A percentile compares a stretch with the other conserved stretches of the same genome.
Conservation (phyloP, 2,329 filamentous ascomycete genomes). For the Exophiala dermatitidis region DNA sequence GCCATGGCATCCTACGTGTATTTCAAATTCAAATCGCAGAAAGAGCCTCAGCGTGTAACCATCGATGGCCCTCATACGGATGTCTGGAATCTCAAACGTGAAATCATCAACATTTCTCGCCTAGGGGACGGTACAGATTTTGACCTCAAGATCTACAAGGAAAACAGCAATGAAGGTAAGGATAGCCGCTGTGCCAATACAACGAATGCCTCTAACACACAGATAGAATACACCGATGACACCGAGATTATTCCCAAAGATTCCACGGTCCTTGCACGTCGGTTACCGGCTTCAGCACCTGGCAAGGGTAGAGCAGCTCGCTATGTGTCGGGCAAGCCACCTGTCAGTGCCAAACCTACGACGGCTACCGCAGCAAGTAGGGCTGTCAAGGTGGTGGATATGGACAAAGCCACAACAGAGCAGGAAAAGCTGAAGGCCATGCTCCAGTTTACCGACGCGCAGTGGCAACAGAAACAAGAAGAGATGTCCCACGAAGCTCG, state of each 20-base stretch:
- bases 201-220: slow-evolving; percentile 28
- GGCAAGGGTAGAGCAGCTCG: slow-evolving; percentile 86
- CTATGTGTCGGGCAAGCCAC: slow-evolving; percentile 95
- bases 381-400: slow-evolving; percentile 39
- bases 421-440: slow-evolving; percentile 91
- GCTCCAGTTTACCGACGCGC: slow-evolving; percentile 79
- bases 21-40: slow-evolving; percentile 99
- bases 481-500: slow-evolving; percentile 64
- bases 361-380: slow-evolving; percentile 39
- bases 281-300: slow-evolving; percentile 73
- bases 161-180: slow-evolving; percentile 82
- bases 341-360: slow-evolving; percentile 66
- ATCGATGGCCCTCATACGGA: slow-evolving; percentile 98
- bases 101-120: slow-evolving; percentile 91
- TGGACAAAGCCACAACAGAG: slow-evolving; percentile 77
- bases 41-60: slow-evolving; percentile 85
- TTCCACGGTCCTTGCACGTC: slow-evolving; percentile 82
- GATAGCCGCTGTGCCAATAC: slow-evolving; percentile 24
- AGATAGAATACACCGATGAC: slow-evolving; percentile 87
- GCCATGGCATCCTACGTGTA: slow-evolving; percentile 94
- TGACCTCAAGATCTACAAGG: slow-evolving; percentile 87
- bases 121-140: slow-evolving; percentile 95
- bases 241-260: slow-evolving; percentile 95
- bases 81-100: slow-evolving; percentile 96
- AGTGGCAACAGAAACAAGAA: slow-evolving; percentile 90